Conservation (phyloP, 257 asterid species). For the Solanum chmielewskii region DNA sequence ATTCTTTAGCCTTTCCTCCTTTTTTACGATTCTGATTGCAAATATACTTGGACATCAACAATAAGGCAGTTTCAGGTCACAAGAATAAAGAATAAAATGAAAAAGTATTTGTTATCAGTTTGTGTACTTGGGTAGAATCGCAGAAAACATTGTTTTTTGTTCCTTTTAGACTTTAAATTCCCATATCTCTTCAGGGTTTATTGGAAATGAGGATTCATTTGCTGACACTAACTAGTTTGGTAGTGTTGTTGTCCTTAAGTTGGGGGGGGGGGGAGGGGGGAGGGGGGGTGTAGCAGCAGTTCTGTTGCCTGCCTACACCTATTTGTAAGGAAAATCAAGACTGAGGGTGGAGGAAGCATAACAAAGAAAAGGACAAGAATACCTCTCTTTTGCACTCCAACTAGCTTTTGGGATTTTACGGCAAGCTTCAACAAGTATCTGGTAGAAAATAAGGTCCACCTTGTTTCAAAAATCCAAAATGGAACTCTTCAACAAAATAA, state of each 20-base stretch:
- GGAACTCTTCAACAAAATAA: background rate
- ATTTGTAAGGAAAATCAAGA: background rate
- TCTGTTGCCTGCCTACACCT: background rate
- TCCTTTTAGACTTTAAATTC: background rate
- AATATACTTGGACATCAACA: background rate
- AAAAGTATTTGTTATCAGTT: background rate
- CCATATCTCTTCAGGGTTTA: background rate
- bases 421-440: conserved; percentile 59
- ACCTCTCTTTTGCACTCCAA: conserved; percentile 93
- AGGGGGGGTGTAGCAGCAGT: background rate
- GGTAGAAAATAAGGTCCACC: conserved; percentile 10
- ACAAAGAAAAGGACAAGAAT: background rate
- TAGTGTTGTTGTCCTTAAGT: background rate
- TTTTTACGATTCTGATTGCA: background rate
- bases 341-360: background rate
- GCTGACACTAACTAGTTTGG: background rate
- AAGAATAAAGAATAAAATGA: background rate
- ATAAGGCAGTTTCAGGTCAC: background rate
- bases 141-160: background rate
- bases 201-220: background rate
- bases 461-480: background rate
- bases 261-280: background rate
- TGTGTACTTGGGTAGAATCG: background rate
- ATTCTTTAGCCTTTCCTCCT: background rate
- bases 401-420: conserved; percentile 61